phyloP scores from a whole-genome alignment of 176 grass and related monocot genomes.

The Oryza brachyantha region DNA sequence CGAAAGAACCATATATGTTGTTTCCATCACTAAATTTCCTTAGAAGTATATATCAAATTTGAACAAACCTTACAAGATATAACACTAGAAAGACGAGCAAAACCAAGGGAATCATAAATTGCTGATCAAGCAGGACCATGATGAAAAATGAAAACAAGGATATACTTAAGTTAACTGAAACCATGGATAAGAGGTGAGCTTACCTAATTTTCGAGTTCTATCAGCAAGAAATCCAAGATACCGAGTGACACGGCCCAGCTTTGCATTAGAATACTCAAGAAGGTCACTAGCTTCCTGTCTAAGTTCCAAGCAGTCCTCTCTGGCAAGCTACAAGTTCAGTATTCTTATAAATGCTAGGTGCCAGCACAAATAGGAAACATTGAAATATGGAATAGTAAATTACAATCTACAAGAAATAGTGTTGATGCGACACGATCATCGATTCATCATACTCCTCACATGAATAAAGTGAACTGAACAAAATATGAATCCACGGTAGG shows the following conservation, averaged over 20 bases:
- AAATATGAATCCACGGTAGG: not conserved
- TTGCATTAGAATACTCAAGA: slow-evolving; percentile 94
- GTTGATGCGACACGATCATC: slow-evolving; percentile 9
- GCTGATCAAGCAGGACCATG: slow-evolving; percentile 6
- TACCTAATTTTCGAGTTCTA: slow-evolving; percentile 94
- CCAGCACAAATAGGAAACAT: slow-evolving; percentile 20
- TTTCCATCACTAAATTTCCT: slow-evolving; percentile 6
- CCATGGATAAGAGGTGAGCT: slow-evolving; percentile 11
- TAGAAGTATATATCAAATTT: slow-evolving; percentile 3
- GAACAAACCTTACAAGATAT: not conserved
- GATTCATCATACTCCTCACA: not conserved
- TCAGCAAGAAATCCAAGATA: slow-evolving; percentile 98
- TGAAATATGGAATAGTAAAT: not conserved
- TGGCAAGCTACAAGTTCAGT: slow-evolving; percentile 63
- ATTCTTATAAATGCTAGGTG: slow-evolving; percentile 18
- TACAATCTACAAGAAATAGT: not conserved
- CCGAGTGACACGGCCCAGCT: slow-evolving; percentile 84
- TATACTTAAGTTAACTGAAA: slow-evolving; percentile 20
- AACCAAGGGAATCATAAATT: not conserved
- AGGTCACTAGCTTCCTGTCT: slow-evolving; percentile 95
- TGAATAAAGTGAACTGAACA: not conserved
- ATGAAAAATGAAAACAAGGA: not conserved
- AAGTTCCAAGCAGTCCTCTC: slow-evolving; percentile 83
- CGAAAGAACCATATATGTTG: slow-evolving; percentile 4
- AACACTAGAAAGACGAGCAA: not conserved